Evolutionary conservation across 129 eudicot genomes (phyloP).

Genomic region (Oenanthe sinensis): DNA sequence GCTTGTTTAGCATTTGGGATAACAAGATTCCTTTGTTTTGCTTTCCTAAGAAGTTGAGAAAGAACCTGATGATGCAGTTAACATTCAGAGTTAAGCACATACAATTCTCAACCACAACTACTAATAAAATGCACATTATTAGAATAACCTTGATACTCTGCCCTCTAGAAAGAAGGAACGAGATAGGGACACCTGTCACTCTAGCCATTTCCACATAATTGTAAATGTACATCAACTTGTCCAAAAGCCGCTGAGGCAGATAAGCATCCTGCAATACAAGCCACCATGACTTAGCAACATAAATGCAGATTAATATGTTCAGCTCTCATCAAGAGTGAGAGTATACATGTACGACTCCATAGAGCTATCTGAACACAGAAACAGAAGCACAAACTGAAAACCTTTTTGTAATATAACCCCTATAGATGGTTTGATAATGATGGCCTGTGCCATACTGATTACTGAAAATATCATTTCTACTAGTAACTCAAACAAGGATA

Average conservation of each 20-base stretch:
- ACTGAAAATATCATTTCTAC: neutral
- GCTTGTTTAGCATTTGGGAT: constrained; percentile 84
- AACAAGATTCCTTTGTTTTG: constrained; percentile 73
- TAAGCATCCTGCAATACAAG: constrained; percentile 74
- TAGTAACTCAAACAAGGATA: neutral
- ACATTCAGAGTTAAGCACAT: neutral
- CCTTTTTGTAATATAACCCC: neutral
- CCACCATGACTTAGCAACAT: neutral
- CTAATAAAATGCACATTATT: constrained; percentile 1
- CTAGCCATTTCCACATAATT: constrained; percentile 99
- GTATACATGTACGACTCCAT: neutral
- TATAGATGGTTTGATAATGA: neutral
- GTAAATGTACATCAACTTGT: constrained; percentile 91
- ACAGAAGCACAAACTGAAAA: neutral
- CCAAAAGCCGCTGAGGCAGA: constrained; percentile 96
- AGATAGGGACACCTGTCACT: constrained; percentile 96
- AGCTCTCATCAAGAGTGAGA: neutral
- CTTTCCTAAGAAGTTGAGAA: constrained; percentile 93
- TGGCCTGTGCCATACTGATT: neutral
- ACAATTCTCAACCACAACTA: constrained; percentile 3
- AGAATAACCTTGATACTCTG: constrained; percentile 88
- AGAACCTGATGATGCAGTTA: constrained; percentile 52
- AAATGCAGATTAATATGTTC: neutral
- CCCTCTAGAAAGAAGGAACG: constrained; percentile 96
- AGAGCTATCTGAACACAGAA: neutral